Evolutionary conservation across 106 monocot genomes (phyloP), one percentile per base, ranked within the genome.

Genomic region (Phalaenopsis aphrodite): DNA sequence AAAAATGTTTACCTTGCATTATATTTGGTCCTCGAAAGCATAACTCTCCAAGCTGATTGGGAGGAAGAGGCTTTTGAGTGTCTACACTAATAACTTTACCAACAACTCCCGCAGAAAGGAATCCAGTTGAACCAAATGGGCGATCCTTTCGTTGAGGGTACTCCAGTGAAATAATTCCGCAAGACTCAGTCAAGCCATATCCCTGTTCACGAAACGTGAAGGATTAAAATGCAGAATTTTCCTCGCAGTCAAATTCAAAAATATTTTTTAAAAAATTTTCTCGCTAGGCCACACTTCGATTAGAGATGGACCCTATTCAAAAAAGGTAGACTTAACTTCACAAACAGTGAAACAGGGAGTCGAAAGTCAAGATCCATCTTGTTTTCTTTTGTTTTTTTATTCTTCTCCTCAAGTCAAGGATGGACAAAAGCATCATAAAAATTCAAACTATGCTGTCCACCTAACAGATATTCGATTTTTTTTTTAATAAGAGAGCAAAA

Each of bases 161-260:
- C 77, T 92, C 92, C 15, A 92, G 2, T 23, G 97, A 88, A 64
- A 94, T 83, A 72, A 94, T 77, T 69, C 97, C 92, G 69, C 81
- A 82, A 68, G 87, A 80, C 81, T 98, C 97, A 23, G 97, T 98
- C 86, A 98, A 79, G 30, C 97, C 97, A 87, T 98, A 98, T 42
- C 97, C 97, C 97, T 94, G 87, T 21, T 0, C 24, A 57, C 5
- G 12, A 57, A 57, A 57, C 57, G 18, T 9, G 48, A 48, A 48
- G 10, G 48, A 48, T 48, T 48, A 48, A 7, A 48, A 48, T 48
- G 48, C 7, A 9, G 48, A 6, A 48, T 11, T 48, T 48, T 48
- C 11, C 10, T 48, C 7, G 11, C 11, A 48, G 48, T 48, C 48
- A 48, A 48, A 48, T 48, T 48, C 48, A 11, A 48, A 7, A 7